These are phyloP conservation scores for Cutaneotrichosporon dermatis DNA, from an alignment of 1,284 basidiomycete genomes.

Conservation along the genomic window DNA sequence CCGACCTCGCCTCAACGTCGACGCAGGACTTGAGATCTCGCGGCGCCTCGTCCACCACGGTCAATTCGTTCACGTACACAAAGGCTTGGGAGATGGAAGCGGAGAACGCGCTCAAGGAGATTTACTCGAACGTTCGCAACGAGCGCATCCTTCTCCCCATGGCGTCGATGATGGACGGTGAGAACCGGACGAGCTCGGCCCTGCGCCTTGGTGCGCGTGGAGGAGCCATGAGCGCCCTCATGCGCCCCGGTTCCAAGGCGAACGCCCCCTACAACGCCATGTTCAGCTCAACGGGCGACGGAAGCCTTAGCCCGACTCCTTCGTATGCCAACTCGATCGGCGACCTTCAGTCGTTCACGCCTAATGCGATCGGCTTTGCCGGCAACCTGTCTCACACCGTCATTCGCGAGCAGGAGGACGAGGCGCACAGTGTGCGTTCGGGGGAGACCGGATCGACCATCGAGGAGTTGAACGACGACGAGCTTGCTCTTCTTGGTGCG, in stretches of 20 bases:
- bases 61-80: constrained; percentile 34
- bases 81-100: constrained; percentile 73
- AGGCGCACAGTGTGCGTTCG: constrained; percentile 61
- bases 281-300: constrained; percentile 56
- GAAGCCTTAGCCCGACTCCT: constrained; percentile 79
- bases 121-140: constrained; percentile 83
- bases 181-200: constrained; percentile 9
- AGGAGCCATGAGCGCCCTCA: neutral
- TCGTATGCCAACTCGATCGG: constrained; percentile 78
- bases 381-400: constrained; percentile 93
- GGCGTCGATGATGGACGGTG: constrained; percentile 44
- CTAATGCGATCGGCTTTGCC: constrained; percentile 76
- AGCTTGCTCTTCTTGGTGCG: constrained; percentile 85
- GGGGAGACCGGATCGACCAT: constrained; percentile 56
- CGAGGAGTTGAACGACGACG: constrained; percentile 76
- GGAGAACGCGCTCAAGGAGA: constrained; percentile 84
- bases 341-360: constrained; percentile 65
- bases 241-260: neutral
- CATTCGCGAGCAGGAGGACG: constrained; percentile 92
- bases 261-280: constrained; percentile 32
- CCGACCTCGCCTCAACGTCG: constrained; percentile 19
- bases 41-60: constrained; percentile 31
- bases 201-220: constrained; percentile 24
- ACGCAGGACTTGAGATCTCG: constrained; percentile 21
- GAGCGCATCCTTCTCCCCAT: constrained; percentile 84